phyloP scores from a whole-genome alignment of 768 basidiomycete species.

The Phanerochaete carnosa region DNA sequence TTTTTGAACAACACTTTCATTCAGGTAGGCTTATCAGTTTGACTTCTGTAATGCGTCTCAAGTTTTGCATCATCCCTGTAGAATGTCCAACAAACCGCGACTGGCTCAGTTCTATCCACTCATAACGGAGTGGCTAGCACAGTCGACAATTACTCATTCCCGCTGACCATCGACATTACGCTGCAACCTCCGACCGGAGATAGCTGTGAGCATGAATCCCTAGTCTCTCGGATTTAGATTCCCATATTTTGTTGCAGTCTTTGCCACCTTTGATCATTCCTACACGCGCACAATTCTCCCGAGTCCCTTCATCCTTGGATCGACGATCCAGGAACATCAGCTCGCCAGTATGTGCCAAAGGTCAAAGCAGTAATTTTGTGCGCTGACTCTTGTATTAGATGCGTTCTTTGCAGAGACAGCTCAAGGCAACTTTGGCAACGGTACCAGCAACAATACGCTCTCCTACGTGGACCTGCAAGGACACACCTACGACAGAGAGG shows the following conservation, averaged over 20 bases:
- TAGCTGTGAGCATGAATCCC: constrained; percentile 24
- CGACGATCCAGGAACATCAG: constrained; percentile 38
- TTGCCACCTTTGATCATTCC: constrained; percentile 60
- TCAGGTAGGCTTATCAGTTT: constrained; percentile 33
- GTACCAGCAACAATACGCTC: constrained; percentile 69
- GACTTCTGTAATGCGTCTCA: background rate
- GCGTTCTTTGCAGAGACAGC: constrained; percentile 46
- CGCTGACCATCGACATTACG: constrained; percentile 42
- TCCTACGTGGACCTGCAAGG: constrained; percentile 53
- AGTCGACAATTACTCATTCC: constrained; percentile 52
- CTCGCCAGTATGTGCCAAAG: background rate
- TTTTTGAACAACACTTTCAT: constrained; percentile 45
- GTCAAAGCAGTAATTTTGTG: background rate
- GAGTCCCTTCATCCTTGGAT: constrained; percentile 54
- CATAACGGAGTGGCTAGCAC: constrained; percentile 44
- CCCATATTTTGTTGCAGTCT: constrained; percentile 37
- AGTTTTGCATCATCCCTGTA: constrained; percentile 17
- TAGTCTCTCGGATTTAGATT: background rate
- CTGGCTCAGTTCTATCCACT: constrained; percentile 43
- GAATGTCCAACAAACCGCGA: constrained; percentile 49
- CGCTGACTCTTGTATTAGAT: constrained; percentile 26
- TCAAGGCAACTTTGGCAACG: constrained; percentile 57
- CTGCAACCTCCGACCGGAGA: constrained; percentile 29
- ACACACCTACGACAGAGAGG: constrained; percentile 60
- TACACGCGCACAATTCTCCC: constrained; percentile 60